Conservation (phyloP, 805 yeast genomes). For the Hanseniaspora singularis region DNA sequence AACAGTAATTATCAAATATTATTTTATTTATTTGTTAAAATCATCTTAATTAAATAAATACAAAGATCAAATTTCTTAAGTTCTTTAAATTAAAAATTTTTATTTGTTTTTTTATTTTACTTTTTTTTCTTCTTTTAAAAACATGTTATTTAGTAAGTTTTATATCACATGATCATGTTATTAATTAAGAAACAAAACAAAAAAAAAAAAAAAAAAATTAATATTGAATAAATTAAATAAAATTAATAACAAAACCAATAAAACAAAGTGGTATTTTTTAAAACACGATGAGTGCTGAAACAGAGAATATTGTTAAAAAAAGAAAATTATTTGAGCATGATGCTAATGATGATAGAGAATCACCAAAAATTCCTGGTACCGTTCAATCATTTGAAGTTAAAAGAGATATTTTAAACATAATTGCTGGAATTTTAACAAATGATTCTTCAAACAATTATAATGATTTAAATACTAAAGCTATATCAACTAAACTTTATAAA, state of each 20-base stretch:
- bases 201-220: too few species aligned
- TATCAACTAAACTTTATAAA: constrained; percentile 33
- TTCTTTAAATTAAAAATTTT: too few species aligned
- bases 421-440: constrained; percentile 41
- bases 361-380: constrained; percentile 82
- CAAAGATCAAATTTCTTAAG: too few species aligned
- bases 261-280: neutral
- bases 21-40: too few species aligned
- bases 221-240: too few species aligned
- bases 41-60: too few species aligned
- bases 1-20: too few species aligned
- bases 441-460: neutral
- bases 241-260: neutral
- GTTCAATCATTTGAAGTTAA: constrained; percentile 62
- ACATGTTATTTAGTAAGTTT: too few species aligned
- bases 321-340: constrained; percentile 19
- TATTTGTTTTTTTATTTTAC: too few species aligned
- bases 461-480: constrained; percentile 27
- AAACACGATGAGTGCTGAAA: neutral
- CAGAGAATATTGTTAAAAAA: neutral
- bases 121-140: too few species aligned
- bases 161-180: too few species aligned
- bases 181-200: too few species aligned
- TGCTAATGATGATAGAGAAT: constrained; percentile 29
- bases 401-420: constrained; percentile 52